phyloP scores from a whole-genome alignment of 2,329 filamentous ascomycete genomes.

The Penicillium sp. region DNA sequence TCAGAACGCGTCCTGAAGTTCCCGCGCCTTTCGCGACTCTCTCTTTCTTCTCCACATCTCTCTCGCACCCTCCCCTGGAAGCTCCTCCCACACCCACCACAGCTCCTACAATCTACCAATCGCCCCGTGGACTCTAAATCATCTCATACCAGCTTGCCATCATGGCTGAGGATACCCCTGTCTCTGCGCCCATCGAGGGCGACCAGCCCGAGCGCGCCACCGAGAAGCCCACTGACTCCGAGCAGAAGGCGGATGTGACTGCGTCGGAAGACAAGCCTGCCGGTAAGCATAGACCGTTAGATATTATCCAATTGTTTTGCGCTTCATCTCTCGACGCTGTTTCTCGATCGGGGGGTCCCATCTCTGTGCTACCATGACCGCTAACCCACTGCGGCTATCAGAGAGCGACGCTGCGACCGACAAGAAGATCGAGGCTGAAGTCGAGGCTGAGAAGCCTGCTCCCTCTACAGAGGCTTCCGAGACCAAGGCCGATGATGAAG shows the following conservation, averaged over 20 bases:
- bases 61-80: constrained; percentile 24
- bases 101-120: constrained; percentile 17
- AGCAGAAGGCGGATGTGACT: constrained; percentile 23
- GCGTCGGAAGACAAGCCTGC: constrained; percentile 19
- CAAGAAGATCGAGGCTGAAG: constrained; percentile 32
- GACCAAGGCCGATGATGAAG: constrained; percentile 29
- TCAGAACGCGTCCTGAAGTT: constrained; percentile 26
- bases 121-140: constrained; percentile 17
- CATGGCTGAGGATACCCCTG: constrained; percentile 43
- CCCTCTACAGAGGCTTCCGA: constrained; percentile 25
- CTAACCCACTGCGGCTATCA: constrained; percentile 17
- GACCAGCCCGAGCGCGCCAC: constrained; percentile 33
- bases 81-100: constrained; percentile 14
- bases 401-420: constrained; percentile 22
- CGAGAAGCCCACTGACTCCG: constrained; percentile 32
- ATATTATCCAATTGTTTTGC: neutral
- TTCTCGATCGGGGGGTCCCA: neutral
- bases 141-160: constrained; percentile 20
- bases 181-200: constrained; percentile 33
- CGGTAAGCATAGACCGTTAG: constrained; percentile 19
- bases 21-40: constrained; percentile 29
- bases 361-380: constrained; percentile 21
- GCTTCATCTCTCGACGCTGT: constrained; percentile 1
- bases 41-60: constrained; percentile 31
- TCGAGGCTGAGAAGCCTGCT: constrained; percentile 30